Evolutionary conservation across 176 grass and related monocot species (phyloP).

Genomic region (Carex pumila): DNA sequence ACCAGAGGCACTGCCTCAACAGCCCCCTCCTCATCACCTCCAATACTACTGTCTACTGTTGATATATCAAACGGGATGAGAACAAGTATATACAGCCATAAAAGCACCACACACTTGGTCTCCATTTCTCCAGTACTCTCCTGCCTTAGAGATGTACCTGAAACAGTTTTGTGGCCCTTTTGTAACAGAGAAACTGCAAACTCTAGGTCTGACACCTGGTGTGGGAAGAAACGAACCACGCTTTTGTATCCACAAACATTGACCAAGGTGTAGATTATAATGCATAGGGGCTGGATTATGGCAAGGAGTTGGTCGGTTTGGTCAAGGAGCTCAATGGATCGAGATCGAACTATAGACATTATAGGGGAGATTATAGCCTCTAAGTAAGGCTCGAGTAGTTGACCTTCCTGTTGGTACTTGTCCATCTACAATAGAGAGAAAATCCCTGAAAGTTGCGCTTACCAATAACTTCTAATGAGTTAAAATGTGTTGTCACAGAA

Average conservation of each 20-base stretch:
- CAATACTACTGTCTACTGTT: constrained; percentile 78
- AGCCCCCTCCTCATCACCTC: constrained; percentile 30
- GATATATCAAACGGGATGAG: constrained; percentile 97
- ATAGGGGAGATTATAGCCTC: constrained; percentile 66
- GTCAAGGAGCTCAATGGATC: constrained; percentile 45
- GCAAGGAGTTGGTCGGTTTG: constrained; percentile 39
- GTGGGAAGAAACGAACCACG: constrained; percentile 85
- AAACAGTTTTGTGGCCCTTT: constrained; percentile 53
- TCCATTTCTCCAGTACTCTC: constrained; percentile 99
- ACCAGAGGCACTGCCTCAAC: constrained; percentile 60
- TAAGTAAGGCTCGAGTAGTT: constrained; percentile 89
- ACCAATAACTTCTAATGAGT: background rate
- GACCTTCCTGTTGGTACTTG: constrained; percentile 97
- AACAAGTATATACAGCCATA: constrained; percentile 99
- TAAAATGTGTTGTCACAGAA: background rate
- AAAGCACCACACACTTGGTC: constrained; percentile 77
- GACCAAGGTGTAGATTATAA: constrained; percentile 84
- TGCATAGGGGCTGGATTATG: constrained; percentile 81
- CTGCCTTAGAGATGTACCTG: constrained; percentile 49
- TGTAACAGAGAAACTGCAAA: constrained; percentile 68
- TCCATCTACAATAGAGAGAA: constrained; percentile 57
- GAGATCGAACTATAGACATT: constrained; percentile 64
- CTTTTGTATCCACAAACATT: constrained; percentile 91
- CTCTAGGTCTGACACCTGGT: constrained; percentile 96
- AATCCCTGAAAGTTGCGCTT: background rate